phyloP scores from a whole-genome alignment of 2,329 filamentous ascomycete genomes.

The Epichloe bromicola region DNA sequence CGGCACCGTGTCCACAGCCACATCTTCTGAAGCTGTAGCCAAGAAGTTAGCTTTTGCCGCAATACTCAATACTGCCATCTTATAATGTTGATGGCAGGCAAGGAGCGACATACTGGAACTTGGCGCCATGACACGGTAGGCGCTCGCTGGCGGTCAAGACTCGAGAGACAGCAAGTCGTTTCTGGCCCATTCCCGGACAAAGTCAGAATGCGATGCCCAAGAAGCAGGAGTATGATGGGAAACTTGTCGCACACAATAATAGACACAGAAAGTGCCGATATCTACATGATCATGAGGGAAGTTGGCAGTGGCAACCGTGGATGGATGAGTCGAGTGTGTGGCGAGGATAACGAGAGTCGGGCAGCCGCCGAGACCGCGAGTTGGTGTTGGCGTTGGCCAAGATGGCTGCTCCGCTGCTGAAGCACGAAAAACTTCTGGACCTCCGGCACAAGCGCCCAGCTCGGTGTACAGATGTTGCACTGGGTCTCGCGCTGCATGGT shows the following conservation, averaged over 20 bases:
- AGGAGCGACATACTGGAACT: neutral
- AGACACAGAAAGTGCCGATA: neutral
- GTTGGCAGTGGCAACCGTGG: neutral
- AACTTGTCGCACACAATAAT: neutral
- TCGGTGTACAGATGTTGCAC: neutral
- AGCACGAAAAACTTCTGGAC: neutral
- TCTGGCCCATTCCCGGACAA: neutral
- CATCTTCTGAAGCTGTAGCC: neutral
- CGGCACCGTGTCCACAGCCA: neutral
- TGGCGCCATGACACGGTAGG: neutral
- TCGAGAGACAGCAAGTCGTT: neutral
- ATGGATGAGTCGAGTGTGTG: neutral
- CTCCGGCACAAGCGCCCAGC: neutral
- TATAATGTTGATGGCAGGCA: neutral
- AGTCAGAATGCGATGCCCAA: neutral
- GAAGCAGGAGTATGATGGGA: neutral
- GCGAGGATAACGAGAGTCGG: neutral
- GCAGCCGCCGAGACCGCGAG: neutral
- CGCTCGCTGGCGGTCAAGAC: neutral
- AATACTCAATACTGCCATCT: neutral
- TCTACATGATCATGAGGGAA: neutral
- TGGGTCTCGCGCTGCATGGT: neutral
- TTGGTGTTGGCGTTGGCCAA: neutral
- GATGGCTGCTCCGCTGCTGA: neutral
- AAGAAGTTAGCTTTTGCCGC: neutral